Evolutionary conservation across 306 rosid genomes (phyloP), one percentile per base, ranked within the genome.

Genomic region (Urtica urens): DNA sequence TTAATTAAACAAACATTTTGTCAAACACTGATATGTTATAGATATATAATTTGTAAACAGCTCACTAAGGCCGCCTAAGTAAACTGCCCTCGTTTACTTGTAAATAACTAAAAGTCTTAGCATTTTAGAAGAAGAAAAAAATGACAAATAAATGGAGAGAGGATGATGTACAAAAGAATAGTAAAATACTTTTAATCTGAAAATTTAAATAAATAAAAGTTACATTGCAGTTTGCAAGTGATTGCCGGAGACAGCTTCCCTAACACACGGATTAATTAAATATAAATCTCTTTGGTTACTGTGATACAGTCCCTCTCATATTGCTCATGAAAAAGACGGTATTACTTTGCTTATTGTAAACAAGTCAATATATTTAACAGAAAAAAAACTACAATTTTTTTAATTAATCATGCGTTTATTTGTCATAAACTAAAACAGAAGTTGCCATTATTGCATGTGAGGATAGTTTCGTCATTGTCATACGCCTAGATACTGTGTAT

Each of bases 201-300:
- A 7, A 45, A 46, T 22, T 39, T 44, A 9, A 16, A 11, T 21
- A 10, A 0, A 49, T 49, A 12, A 22, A 22, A 1, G 14, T 7
- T 2, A 20, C 2, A 45, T 20, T 51, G 28, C 13, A 7, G 8
- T 21, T 15, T 18, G 17, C 15, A 51, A 51, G 29, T 51, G 21
- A 38, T 29, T 65, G 35, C 41, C 12, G n/a, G 33, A 23, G 65
- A 48, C 62, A 57, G 40, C 49, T 45, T 51, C 62, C 69, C 51
- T 43, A 51, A 69, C 53, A 30, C 51, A 26, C 42, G 75, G 75
- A 63, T 48, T 49, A 54, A 35, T 20, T 58, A 34, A 33, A 50
- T 22, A 18, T 10, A 10, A 41, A 49, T 38, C 11, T 46, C 23
- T 19, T 45, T 20, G 34, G 53, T 45, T 47, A 51, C 38, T 27